A percentile compares a stretch with the other conserved stretches of the same genome.
Conservation (phyloP, 2,329 filamentous ascomycete species). For the Leptoxyphium fumago region DNA sequence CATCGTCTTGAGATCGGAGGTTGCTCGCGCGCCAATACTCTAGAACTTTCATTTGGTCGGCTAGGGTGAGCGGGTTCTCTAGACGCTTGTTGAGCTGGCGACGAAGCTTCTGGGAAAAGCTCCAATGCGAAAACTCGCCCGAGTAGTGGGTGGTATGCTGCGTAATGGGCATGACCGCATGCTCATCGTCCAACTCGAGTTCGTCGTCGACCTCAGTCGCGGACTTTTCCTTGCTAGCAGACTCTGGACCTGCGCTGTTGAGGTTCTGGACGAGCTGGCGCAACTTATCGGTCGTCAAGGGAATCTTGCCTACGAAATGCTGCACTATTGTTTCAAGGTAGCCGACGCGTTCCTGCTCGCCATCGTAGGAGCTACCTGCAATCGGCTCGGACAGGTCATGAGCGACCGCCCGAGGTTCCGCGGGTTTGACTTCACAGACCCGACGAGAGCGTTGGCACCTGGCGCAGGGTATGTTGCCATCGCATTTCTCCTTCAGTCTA, state of each 20-base stretch:
- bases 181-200: constrained; percentile 14
- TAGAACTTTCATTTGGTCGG: constrained; percentile 11
- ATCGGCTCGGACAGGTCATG: no score
- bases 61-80: constrained; percentile 18
- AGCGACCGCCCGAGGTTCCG: background rate
- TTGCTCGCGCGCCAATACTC: constrained; percentile 29
- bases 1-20: constrained; percentile 25
- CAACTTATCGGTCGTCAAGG: constrained; percentile 5
- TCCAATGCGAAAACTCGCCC: constrained; percentile 30
- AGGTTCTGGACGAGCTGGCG: constrained; percentile 6
- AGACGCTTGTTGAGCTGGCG: constrained; percentile 24
- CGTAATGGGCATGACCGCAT: constrained; percentile 8
- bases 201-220: constrained; percentile 16
- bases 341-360: constrained; percentile 1
- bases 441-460: constrained; percentile 3
- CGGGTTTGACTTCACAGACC: constrained; percentile 3
- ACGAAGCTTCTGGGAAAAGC: constrained; percentile 29
- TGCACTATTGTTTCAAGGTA: constrained; percentile 7
- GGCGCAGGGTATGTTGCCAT: constrained; percentile 7
- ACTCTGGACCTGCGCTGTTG: background rate
- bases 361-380: background rate
- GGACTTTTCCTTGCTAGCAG: background rate
- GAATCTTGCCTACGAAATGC: constrained; percentile 5
- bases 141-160: constrained; percentile 21
- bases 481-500: constrained; percentile 9